Conservation (phyloP, 306 rosid species). For the Erythrophleum fordii region DNA sequence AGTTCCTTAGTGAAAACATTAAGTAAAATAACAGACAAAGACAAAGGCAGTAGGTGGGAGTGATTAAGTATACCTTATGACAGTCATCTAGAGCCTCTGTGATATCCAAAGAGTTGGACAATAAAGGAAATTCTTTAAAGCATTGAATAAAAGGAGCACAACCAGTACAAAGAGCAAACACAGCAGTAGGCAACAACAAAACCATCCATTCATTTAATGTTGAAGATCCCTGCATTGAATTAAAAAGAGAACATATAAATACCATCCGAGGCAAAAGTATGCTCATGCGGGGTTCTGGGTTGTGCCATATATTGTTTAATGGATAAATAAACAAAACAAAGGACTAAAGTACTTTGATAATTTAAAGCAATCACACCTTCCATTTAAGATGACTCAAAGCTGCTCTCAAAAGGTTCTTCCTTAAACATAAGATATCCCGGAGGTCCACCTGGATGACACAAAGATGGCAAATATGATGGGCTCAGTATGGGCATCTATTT, state of each 20-base stretch:
- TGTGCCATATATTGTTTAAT: constrained; percentile 17
- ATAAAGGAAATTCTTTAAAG: constrained; percentile 46
- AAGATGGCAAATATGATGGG: constrained; percentile 20
- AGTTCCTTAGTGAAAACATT: constrained; percentile 22
- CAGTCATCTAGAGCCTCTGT: constrained; percentile 49
- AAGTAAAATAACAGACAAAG: constrained; percentile 27
- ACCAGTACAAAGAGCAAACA: constrained; percentile 83
- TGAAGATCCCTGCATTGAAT: constrained; percentile 61
- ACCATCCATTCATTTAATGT: constrained; percentile 56
- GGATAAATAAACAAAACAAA: neutral
- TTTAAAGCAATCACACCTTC: constrained; percentile 63
- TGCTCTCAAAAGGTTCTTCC: constrained; percentile 77
- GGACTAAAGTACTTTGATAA: constrained; percentile 18
- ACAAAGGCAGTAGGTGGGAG: constrained; percentile 16
- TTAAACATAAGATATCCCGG: constrained; percentile 64
- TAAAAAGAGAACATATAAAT: constrained; percentile 13
- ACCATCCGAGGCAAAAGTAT: constrained; percentile 9
- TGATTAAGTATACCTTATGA: constrained; percentile 54
- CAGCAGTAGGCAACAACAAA: constrained; percentile 76
- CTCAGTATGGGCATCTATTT: neutral
- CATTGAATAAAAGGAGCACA: constrained; percentile 58
- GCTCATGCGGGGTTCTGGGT: neutral
- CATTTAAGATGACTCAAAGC: constrained; percentile 58
- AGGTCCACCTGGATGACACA: constrained; percentile 66
- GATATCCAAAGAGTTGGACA: constrained; percentile 48